These are phyloP conservation scores for Hygrocybe coccinea DNA, from an alignment of 768 basidiomycete genomes.

Conservation along the genomic window DNA sequence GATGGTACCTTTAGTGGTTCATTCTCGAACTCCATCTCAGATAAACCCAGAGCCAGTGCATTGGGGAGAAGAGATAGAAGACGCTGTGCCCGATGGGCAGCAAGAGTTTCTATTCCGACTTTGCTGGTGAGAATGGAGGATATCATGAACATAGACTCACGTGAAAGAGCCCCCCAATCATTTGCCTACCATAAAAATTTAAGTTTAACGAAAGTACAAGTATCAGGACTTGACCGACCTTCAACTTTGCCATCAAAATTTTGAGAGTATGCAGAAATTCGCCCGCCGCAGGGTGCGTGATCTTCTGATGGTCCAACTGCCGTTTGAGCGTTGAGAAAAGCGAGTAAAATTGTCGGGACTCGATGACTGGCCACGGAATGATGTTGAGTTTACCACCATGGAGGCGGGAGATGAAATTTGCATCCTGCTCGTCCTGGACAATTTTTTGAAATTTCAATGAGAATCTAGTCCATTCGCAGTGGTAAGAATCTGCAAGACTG, in stretches of 20 bases:
- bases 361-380: constrained; percentile 65
- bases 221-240: constrained; percentile 32
- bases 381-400: constrained; percentile 53
- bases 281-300: constrained; percentile 48
- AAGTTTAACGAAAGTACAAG: not conserved
- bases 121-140: not conserved
- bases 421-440: constrained; percentile 54
- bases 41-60: constrained; percentile 46
- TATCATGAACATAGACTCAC: constrained; percentile 33
- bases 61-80: constrained; percentile 40
- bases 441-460: constrained; percentile 55
- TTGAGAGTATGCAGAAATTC: constrained; percentile 56
- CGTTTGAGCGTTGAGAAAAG: constrained; percentile 46
- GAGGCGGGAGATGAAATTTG: constrained; percentile 58
- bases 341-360: constrained; percentile 55
- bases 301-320: constrained; percentile 42
- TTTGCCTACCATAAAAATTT: constrained; percentile 41
- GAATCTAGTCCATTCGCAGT: constrained; percentile 36
- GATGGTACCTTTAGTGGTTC: constrained; percentile 49
- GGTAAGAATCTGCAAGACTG: not conserved
- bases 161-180: constrained; percentile 62
- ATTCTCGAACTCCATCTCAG: constrained; percentile 40
- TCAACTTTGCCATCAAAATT: constrained; percentile 63
- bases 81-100: constrained; percentile 43
- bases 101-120: constrained; percentile 40